Conservation (phyloP, 1,139 yeast genomes). For the Yamadazyma aaseri region DNA sequence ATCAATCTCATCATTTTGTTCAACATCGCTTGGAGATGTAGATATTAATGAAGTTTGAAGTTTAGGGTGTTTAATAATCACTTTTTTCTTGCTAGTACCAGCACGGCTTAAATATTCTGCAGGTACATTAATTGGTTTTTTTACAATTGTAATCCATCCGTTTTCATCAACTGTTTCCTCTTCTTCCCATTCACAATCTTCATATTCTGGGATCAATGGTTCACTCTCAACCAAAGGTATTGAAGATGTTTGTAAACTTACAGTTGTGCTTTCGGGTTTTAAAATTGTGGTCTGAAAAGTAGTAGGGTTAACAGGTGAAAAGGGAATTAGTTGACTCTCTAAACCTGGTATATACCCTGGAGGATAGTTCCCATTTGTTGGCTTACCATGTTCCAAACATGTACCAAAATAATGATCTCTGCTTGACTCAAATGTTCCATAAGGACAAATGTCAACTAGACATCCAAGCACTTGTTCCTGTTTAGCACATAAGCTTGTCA, state of each 20-base stretch:
- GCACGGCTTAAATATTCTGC: slow-evolving; percentile 15
- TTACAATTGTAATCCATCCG: slow-evolving; percentile 21
- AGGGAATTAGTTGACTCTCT: neutral
- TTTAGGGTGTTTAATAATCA: slow-evolving; percentile 12
- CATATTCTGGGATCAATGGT: slow-evolving; percentile 11
- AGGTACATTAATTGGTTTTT: slow-evolving; percentile 24
- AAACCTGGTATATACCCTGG: slow-evolving; percentile 7
- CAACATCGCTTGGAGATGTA: neutral
- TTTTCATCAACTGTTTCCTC: slow-evolving; percentile 19
- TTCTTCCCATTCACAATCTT: slow-evolving; percentile 27
- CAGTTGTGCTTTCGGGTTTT: neutral
- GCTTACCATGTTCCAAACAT: slow-evolving; percentile 41
- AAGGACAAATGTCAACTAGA: slow-evolving; percentile 48
- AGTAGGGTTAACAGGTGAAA: neutral
- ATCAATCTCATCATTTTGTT: neutral
- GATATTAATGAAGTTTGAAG: neutral
- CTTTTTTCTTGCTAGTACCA: slow-evolving; percentile 13
- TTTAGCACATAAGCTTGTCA: slow-evolving; percentile 40
- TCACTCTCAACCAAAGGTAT: neutral
- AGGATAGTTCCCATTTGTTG: slow-evolving; percentile 15
- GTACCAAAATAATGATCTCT: slow-evolving; percentile 58
- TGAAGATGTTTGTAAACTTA: neutral
- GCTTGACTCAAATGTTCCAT: slow-evolving; percentile 46
- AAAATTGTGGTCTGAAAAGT: neutral
- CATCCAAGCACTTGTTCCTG: slow-evolving; percentile 43